A percentile compares a stretch with the other conserved stretches of the same genome.
Evolutionary conservation across 129 eudicot genomes (phyloP).

Genomic region (Helichrysum umbraculigerum): DNA sequence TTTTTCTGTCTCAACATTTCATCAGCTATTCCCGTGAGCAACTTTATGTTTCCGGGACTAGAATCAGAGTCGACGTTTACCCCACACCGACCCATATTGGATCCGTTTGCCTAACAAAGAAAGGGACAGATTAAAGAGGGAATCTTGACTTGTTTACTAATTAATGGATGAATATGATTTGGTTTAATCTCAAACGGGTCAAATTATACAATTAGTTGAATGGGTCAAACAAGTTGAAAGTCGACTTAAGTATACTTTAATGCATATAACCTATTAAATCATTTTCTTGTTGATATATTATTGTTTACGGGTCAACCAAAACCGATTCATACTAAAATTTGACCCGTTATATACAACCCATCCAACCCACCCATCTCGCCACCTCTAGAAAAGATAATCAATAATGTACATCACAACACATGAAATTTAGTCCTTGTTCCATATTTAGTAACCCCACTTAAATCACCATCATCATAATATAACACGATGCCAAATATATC

Average conservation of each 20-base stretch:
- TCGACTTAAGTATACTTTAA: background rate
- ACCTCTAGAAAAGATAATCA: background rate
- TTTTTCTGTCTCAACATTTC: slow-evolving; percentile 91
- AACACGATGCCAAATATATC: background rate
- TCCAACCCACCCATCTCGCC: background rate
- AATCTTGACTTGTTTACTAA: background rate
- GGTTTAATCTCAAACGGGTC: background rate
- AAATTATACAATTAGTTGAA: background rate
- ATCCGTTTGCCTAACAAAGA: slow-evolving; percentile 67
- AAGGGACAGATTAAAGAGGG: background rate
- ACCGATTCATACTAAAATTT: background rate
- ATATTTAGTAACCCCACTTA: background rate
- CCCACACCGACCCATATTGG: slow-evolving; percentile 62
- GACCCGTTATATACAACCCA: background rate
- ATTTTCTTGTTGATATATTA: background rate
- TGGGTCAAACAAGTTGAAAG: background rate
- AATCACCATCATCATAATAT: background rate
- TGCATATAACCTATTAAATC: background rate
- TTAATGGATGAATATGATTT: background rate
- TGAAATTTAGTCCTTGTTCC: background rate
- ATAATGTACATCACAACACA: background rate
- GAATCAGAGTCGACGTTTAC: slow-evolving; percentile 61
- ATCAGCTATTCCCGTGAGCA: slow-evolving; percentile 69
- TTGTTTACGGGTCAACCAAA: background rate
- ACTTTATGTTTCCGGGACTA: slow-evolving; percentile 65